Conservation (phyloP, 805 yeast species). For the Novakomyces olei region DNA sequence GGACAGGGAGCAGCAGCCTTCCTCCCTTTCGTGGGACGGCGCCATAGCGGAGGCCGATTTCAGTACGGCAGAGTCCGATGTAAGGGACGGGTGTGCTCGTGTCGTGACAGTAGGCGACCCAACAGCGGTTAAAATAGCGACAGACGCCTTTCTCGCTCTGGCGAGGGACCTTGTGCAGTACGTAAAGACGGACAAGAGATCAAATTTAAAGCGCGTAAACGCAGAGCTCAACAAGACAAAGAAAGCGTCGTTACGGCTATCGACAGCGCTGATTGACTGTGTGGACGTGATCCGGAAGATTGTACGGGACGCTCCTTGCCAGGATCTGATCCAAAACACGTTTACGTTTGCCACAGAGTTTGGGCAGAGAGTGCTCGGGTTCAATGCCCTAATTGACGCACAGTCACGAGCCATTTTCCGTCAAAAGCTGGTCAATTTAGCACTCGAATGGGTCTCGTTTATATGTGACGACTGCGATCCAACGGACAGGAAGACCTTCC, state of each 20-base stretch:
- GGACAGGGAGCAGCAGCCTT: too few relatives aligned
- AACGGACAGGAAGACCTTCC: constrained; percentile 69
- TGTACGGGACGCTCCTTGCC: constrained; percentile 39
- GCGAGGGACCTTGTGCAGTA: too few relatives aligned
- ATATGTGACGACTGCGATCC: constrained; percentile 89
- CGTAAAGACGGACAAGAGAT: constrained; percentile 47
- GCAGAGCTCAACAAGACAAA: constrained; percentile 46
- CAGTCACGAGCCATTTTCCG: constrained; percentile 45
- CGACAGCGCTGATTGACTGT: constrained; percentile 41
- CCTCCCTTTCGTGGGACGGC: too few relatives aligned
- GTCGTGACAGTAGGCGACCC: too few relatives aligned
- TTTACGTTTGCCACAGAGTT: constrained; percentile 64
- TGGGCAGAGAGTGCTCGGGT: constrained; percentile 47
- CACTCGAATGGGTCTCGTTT: constrained; percentile 81
- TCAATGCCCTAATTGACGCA: constrained; percentile 29
- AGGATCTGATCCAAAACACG: constrained; percentile 51
- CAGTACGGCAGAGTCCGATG: too few relatives aligned
- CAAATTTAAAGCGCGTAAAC: constrained; percentile 53
- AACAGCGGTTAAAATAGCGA: too few relatives aligned
- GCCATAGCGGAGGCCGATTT: too few relatives aligned
- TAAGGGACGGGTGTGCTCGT: too few relatives aligned
- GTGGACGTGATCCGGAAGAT: constrained; percentile 29
- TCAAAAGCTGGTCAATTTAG: constrained; percentile 45
- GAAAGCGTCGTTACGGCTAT: constrained; percentile 42
- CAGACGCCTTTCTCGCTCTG: too few relatives aligned